A percentile compares a stretch with the other conserved stretches of the same genome.
These are phyloP conservation scores for Hortaea werneckii DNA, from an alignment of 2,329 filamentous ascomycete genomes.

Conservation along the genomic window DNA sequence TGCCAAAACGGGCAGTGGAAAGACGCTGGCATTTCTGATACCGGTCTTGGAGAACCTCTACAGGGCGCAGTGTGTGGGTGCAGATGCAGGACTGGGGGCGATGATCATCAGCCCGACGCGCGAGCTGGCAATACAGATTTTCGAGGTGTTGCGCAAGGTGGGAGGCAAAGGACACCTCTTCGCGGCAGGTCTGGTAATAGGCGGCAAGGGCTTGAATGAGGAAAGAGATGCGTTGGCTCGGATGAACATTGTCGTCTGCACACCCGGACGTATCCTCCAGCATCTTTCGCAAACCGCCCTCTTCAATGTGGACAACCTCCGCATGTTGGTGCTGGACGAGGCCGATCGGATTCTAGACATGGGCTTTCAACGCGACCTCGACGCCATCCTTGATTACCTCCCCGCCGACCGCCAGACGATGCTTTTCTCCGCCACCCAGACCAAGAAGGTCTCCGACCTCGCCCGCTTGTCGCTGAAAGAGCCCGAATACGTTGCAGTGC, in stretches of 20 bases:
- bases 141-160: constrained; percentile 83
- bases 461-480: constrained; percentile 79
- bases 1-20: constrained; percentile 90
- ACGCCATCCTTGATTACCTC: constrained; percentile 86
- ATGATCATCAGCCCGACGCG: constrained; percentile 89
- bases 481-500: constrained; percentile 90
- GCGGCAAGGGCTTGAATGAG: constrained; percentile 81
- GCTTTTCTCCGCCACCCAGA: constrained; percentile 93
- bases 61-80: constrained; percentile 76
- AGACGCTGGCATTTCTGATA: constrained; percentile 85
- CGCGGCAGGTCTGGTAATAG: constrained; percentile 86
- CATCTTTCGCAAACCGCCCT: constrained; percentile 89
- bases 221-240: constrained; percentile 72
- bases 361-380: constrained; percentile 84
- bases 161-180: constrained; percentile 76
- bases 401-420: constrained; percentile 80
- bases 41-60: constrained; percentile 90
- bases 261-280: constrained; percentile 87
- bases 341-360: constrained; percentile 96
- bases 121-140: constrained; percentile 93
- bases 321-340: constrained; percentile 89
- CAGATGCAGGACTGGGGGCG: constrained; percentile 76
- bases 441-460: constrained; percentile 84
- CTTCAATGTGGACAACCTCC: constrained; percentile 80
- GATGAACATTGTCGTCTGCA: constrained; percentile 97